phyloP scores from a whole-genome alignment of 768 basidiomycete genomes.

The Serendipita sp. region DNA sequence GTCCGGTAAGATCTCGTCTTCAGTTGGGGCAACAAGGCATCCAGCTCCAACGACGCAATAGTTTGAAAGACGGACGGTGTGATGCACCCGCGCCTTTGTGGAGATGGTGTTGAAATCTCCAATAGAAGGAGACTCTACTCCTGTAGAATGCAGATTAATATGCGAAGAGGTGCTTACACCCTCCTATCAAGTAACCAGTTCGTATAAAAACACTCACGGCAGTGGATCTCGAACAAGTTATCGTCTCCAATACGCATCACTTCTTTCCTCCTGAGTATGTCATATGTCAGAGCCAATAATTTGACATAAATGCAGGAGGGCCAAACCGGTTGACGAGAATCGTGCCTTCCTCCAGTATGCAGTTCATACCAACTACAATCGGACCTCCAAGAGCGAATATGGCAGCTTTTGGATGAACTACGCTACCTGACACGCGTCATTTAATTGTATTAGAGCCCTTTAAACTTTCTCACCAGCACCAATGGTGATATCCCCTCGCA shows the following conservation, averaged over 20 bases:
- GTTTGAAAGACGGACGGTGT: constrained; percentile 60
- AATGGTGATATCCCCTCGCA: constrained; percentile 88
- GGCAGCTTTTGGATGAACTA: constrained; percentile 87
- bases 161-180: neutral
- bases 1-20: constrained; percentile 63
- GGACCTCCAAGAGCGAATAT: constrained; percentile 84
- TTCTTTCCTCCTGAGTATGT: constrained; percentile 40
- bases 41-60: constrained; percentile 73
- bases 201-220: constrained; percentile 39
- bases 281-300: neutral
- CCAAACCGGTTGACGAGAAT: constrained; percentile 74
- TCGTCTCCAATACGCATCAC: constrained; percentile 87
- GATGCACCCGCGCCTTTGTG: constrained; percentile 66
- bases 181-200: neutral
- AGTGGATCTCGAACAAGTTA: constrained; percentile 88
- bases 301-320: neutral
- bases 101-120: constrained; percentile 79
- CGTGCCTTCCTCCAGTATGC: constrained; percentile 81
- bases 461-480: constrained; percentile 40
- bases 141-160: constrained; percentile 23
- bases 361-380: constrained; percentile 73
- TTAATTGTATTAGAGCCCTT: neutral
- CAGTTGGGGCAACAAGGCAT: constrained; percentile 60
- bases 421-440: constrained; percentile 34
- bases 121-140: constrained; percentile 70